phyloP scores from a whole-genome alignment of 2,329 filamentous ascomycete species.

The Exophiala phaeomuriformis region DNA sequence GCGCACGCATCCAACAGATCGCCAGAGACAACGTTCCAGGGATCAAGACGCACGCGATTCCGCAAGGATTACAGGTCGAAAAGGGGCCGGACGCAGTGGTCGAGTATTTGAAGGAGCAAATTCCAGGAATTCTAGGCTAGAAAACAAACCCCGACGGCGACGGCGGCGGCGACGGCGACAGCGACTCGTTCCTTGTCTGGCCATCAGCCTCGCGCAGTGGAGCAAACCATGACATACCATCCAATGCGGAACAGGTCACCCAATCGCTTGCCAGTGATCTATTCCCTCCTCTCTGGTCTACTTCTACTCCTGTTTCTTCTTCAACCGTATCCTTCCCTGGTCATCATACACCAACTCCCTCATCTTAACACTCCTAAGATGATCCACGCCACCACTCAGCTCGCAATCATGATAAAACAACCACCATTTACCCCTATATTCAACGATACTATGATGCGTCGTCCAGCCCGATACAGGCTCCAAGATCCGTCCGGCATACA shows the following conservation, averaged over 20 bases:
- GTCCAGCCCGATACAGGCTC: conserved; percentile 76
- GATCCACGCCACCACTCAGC: conserved; percentile 60
- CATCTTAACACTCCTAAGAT: conserved; percentile 66
- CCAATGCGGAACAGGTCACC: too few relatives aligned
- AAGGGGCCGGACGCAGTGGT: conserved; percentile 37
- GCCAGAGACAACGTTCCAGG: conserved; percentile 34
- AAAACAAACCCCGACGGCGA: too few relatives aligned
- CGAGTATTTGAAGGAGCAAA: conserved; percentile 36
- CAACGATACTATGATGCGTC: conserved; percentile 71
- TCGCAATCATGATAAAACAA: conserved; percentile 70
- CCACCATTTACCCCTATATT: conserved; percentile 65
- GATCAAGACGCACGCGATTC: conserved; percentile 40
- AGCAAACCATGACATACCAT: too few relatives aligned
- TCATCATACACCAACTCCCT: conserved; percentile 51
- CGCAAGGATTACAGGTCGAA: conserved; percentile 37
- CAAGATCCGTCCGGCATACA: conserved; percentile 61
- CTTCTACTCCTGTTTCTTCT: conserved; percentile 11
- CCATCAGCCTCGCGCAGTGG: too few relatives aligned
- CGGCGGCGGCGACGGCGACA: too few relatives aligned
- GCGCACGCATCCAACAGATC: conserved; percentile 34
- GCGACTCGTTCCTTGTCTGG: too few relatives aligned
- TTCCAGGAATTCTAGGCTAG: conserved; percentile 31
- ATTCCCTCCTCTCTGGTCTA: too few relatives aligned
- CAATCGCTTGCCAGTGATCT: too few relatives aligned
- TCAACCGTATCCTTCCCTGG: conserved; percentile 13